A percentile compares a stretch with the other conserved stretches of the same genome.
Conservation (phyloP, 176 grass and related monocot genomes). For the Lolium rigidum region DNA sequence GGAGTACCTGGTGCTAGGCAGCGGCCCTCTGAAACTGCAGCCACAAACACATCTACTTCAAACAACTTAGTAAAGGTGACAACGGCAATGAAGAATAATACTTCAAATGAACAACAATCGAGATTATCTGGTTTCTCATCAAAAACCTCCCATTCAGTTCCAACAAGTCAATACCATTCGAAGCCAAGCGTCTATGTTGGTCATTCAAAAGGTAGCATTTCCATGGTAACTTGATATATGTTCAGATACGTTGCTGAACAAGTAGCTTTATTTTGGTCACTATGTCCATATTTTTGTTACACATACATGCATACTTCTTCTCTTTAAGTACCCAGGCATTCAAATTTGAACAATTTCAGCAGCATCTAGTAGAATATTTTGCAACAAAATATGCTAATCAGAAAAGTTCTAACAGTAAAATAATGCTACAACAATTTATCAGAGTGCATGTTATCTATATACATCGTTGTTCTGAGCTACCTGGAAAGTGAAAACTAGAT, state of each 20-base stretch:
- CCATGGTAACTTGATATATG: not conserved
- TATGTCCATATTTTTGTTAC: constrained; percentile 4
- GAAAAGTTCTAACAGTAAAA: constrained; percentile 12
- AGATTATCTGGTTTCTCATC: constrained; percentile 23
- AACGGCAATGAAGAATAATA: constrained; percentile 38
- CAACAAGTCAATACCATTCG: constrained; percentile 39
- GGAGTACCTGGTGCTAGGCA: constrained; percentile 65
- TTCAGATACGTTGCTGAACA: constrained; percentile 19
- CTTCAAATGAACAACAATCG: constrained; percentile 36
- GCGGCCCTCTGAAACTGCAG: constrained; percentile 40
- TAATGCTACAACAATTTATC: not conserved
- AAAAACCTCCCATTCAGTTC: constrained; percentile 32
- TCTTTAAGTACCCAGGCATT: not conserved
- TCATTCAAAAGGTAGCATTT: constrained; percentile 53
- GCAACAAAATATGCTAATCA: not conserved
- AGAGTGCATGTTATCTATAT: not conserved
- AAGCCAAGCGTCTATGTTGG: constrained; percentile 34
- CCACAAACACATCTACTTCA: constrained; percentile 49
- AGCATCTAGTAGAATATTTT: constrained; percentile 8
- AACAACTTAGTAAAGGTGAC: constrained; percentile 37
- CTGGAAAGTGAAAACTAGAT: constrained; percentile 31
- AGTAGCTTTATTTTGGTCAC: constrained; percentile 16
- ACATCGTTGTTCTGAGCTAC: not conserved
- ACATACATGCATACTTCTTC: not conserved
- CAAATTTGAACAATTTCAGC: not conserved